Conservation (phyloP, 148 eudicot species). For the Fagopyrum tataricum region DNA sequence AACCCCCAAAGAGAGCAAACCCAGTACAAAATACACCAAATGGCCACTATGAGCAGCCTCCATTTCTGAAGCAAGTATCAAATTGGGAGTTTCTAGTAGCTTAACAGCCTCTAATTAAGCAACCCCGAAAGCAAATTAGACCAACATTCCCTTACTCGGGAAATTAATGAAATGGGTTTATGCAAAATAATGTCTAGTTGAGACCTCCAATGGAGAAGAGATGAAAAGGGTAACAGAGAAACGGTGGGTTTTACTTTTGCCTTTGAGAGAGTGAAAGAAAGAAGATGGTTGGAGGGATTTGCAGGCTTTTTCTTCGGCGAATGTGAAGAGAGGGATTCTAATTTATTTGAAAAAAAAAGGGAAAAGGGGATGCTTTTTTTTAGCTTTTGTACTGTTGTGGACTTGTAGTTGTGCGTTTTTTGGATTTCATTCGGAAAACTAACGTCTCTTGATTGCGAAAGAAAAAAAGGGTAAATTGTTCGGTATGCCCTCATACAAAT, state of each 20-base stretch:
- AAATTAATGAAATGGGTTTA: neutral
- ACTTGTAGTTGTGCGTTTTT: neutral
- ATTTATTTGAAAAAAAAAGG: neutral
- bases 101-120: neutral
- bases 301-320: constrained; percentile 6
- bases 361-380: constrained; percentile 3
- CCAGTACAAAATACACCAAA: constrained; percentile 16
- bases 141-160: neutral
- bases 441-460: constrained; percentile 6
- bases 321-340: neutral
- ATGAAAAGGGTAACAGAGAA: neutral
- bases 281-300: constrained; percentile 11
- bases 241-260: neutral
- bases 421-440: constrained; percentile 11
- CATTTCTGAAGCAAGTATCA: neutral
- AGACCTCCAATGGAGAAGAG: constrained; percentile 8
- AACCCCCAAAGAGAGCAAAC: constrained; percentile 26
- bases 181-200: neutral
- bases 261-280: neutral
- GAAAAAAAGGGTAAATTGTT: neutral
- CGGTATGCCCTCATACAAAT: neutral
- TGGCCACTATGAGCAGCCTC: neutral
- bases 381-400: neutral
- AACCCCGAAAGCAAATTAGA: neutral
- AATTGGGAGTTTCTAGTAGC: constrained; percentile 1